These are phyloP conservation scores for Cucumis melo DNA, from an alignment of 306 rosid species.

Conservation along the genomic window DNA sequence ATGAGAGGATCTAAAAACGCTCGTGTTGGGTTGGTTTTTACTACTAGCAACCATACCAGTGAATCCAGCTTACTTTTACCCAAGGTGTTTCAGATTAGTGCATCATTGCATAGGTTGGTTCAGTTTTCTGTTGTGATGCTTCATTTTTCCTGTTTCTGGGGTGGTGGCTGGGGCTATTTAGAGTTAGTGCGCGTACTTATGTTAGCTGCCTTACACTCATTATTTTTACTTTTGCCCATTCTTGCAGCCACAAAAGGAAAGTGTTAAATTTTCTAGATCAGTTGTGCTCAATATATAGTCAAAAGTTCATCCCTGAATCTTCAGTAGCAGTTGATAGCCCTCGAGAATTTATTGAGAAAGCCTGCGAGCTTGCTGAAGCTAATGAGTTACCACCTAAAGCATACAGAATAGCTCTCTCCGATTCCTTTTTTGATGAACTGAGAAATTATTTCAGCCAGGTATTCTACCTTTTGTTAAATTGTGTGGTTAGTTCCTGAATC, in stretches of 20 bases:
- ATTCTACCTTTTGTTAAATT: constrained; percentile 10
- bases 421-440: constrained; percentile 41
- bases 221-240: constrained; percentile 12
- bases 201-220: neutral
- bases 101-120: constrained; percentile 67
- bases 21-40: constrained; percentile 70
- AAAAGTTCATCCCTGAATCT: constrained; percentile 32
- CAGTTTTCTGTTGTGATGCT: constrained; percentile 1
- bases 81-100: constrained; percentile 56
- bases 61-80: constrained; percentile 40
- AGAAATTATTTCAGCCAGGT: constrained; percentile 57
- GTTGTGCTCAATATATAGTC: constrained; percentile 53
- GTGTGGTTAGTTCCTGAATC: neutral
- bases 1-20: constrained; percentile 54
- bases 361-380: constrained; percentile 68
- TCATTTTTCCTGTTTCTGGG: neutral
- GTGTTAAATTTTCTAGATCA: constrained; percentile 59
- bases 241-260: constrained; percentile 69
- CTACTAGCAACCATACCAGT: constrained; percentile 37
- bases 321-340: constrained; percentile 29
- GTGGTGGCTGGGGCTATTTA: neutral
- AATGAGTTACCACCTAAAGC: constrained; percentile 60
- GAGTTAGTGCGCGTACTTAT: neutral
- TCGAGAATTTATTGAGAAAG: constrained; percentile 43
- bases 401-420: constrained; percentile 35